Conservation (phyloP, 2,329 filamentous ascomycete genomes). For the Achaetomium macrosporum region DNA sequence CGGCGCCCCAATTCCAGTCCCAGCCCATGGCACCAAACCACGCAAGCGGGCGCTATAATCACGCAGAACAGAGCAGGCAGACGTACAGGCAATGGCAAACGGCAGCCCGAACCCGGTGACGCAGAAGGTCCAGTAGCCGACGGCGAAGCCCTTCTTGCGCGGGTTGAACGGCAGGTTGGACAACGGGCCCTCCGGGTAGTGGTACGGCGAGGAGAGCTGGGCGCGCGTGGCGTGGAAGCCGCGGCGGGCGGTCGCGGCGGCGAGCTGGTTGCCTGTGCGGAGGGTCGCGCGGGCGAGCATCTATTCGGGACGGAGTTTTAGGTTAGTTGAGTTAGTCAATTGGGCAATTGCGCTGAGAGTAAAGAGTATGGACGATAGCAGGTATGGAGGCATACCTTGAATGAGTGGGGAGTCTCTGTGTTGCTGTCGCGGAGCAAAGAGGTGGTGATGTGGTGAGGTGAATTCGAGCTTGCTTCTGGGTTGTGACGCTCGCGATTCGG, state of each 20-base stretch:
- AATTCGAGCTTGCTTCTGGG: conserved; percentile 10
- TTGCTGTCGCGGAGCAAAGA: background rate
- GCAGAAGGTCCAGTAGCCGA: conserved; percentile 75
- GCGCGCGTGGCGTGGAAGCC: conserved; percentile 87
- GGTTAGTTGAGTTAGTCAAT: background rate
- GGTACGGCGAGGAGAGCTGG: conserved; percentile 85
- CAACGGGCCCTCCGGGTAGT: conserved; percentile 95
- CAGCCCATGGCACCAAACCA: background rate
- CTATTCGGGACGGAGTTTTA: conserved; percentile 36
- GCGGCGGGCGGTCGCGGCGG: conserved; percentile 64
- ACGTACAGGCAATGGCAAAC: conserved; percentile 58
- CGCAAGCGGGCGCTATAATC: background rate
- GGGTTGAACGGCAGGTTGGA: conserved; percentile 98
- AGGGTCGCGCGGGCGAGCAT: conserved; percentile 71
- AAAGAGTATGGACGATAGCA: background rate
- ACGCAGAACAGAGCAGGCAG: background rate
- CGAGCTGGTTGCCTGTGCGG: conserved; percentile 47
- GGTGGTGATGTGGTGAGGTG: conserved; percentile 8
- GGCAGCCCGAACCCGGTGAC: conserved; percentile 54
- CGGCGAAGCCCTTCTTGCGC: conserved; percentile 71
- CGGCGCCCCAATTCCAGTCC: background rate
- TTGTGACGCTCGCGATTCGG: conserved; percentile 18
- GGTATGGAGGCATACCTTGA: conserved; percentile 10
- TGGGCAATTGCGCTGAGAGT: background rate
- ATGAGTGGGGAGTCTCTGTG: conserved; percentile 6